phyloP scores from a whole-genome alignment of 2,329 filamentous ascomycete species.

The Fusarium kyushuense region DNA sequence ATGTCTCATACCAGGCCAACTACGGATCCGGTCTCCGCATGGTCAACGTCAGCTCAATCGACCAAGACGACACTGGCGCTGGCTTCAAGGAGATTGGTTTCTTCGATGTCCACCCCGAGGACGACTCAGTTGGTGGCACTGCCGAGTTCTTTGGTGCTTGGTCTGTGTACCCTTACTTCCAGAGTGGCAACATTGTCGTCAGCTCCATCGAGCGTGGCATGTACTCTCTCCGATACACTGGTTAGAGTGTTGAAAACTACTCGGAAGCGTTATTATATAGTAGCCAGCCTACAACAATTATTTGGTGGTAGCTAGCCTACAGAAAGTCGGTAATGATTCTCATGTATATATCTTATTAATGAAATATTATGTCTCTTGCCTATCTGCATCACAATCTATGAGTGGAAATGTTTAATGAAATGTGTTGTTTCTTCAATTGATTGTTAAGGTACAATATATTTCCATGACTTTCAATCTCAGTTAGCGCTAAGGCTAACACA shows the following conservation, averaged over 20 bases:
- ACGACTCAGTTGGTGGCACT: constrained; percentile 57
- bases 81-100: constrained; percentile 10
- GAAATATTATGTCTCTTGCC: too few relatives aligned
- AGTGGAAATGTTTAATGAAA: too few relatives aligned
- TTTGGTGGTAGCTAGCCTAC: neutral
- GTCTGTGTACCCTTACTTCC: constrained; percentile 61
- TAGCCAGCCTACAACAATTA: neutral
- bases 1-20: constrained; percentile 13
- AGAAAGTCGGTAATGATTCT: too few relatives aligned
- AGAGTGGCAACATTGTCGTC: constrained; percentile 59
- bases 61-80: constrained; percentile 10
- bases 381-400: too few relatives aligned
- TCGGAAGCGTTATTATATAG: neutral
- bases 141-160: constrained; percentile 59
- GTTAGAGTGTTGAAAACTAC: neutral
- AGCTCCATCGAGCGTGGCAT: constrained; percentile 60
- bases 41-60: constrained; percentile 10
- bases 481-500: too few relatives aligned
- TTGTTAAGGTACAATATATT: too few relatives aligned
- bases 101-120: constrained; percentile 13
- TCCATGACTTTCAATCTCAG: too few relatives aligned
- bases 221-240: constrained; percentile 9
- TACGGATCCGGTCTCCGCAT: constrained; percentile 10
- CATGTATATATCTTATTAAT: neutral
- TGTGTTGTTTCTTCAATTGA: too few relatives aligned